These are phyloP conservation scores for Solanum microdontum DNA, from an alignment of 257 asterid genomes.

Conservation along the genomic window DNA sequence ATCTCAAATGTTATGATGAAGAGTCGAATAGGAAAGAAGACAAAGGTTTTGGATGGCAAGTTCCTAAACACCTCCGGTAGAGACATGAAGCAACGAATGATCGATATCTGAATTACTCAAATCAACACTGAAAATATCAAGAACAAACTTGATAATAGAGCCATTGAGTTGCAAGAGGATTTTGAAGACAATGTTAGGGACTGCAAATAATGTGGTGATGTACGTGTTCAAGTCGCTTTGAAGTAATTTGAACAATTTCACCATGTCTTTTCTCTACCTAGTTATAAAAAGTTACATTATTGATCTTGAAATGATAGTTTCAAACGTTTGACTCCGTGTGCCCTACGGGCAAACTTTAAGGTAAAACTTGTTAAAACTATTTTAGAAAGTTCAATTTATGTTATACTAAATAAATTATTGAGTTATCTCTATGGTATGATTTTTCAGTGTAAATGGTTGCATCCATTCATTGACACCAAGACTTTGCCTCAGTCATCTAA, in stretches of 20 bases:
- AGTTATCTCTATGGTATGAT: background rate
- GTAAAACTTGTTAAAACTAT: too few relatives aligned
- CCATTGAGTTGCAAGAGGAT: background rate
- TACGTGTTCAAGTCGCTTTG: too few relatives aligned
- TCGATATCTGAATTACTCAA: background rate
- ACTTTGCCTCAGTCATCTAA: background rate
- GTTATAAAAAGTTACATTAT: too few relatives aligned
- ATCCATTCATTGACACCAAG: background rate
- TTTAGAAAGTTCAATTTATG: too few relatives aligned
- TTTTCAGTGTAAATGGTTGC: background rate
- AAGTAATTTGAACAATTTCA: too few relatives aligned
- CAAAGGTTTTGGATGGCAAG: background rate
- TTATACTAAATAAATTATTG: too few relatives aligned
- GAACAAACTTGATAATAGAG: background rate
- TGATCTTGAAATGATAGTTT: too few relatives aligned
- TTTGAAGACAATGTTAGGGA: background rate
- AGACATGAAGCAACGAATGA: background rate
- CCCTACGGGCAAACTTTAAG: too few relatives aligned
- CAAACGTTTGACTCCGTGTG: fast-evolving
- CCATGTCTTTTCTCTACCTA: too few relatives aligned
- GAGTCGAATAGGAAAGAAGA: background rate
- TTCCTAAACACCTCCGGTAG: background rate
- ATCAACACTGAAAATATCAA: background rate
- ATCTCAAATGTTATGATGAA: background rate
- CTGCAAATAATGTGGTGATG: too few relatives aligned